Evolutionary conservation across 2,329 filamentous ascomycete species (phyloP), one percentile per base, ranked within the genome.

Genomic region (Pseudogymnoascus sp.): DNA sequence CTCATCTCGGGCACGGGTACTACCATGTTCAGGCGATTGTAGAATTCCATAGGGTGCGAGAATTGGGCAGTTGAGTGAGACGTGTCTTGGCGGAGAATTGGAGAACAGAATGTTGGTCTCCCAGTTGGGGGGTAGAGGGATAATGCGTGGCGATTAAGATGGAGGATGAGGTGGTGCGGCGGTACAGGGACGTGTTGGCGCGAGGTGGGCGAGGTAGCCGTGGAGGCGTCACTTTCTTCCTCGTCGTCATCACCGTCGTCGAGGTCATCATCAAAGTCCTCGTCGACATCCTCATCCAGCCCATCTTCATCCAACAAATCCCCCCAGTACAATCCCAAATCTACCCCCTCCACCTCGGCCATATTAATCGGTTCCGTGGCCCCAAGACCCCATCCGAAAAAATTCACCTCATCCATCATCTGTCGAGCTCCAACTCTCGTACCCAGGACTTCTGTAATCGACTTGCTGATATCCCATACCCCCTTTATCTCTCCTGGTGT

Each of bases 1-100:
- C 80, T 86, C 1, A 94, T 77, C 67, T 90, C 85, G 0, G 87
- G 87, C 1, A 92, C 84, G 59, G 86, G 80, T 0, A 81, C 75
- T 38, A 84, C 74, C 79, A 89, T 84, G 73, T 81, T 86, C 21
- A 90, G 74, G 2, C 85, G 80, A 66, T 85, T 78, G 42, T 75
- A 73, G 27, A 70, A 67, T 3, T 48, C 42, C 42, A 48, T 48
- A 3, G 42, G 42, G 25, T 48, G 42, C 13, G 42, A 25, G 13
- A 48, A 48, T 15, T 12, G 42, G 10, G 42, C 25, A 15, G 25
- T 6, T 5, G 42, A 13, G 5, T 48, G 42, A 3, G 42, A 48
- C 7, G 6, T 2, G 15, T 48, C 42, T 25, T 48, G 42, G 12
- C 42, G 42, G 2, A 48, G 42, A 8, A 48, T 5, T 4, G 42